Evolutionary conservation across 1,284 basidiomycete species (phyloP).

Genomic region (Ustanciosporium gigantosporum): DNA sequence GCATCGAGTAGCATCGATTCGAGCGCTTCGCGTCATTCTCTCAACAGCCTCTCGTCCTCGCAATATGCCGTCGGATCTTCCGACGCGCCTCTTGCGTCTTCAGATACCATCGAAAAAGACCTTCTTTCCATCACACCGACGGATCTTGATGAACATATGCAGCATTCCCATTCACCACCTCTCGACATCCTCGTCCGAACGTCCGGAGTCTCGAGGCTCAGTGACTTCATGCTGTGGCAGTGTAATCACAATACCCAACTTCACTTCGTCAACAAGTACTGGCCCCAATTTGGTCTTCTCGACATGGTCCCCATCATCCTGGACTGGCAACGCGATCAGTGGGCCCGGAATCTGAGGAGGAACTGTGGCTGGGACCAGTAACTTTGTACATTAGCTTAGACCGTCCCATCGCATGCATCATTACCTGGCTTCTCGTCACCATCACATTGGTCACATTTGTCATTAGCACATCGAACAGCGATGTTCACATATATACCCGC

Average conservation of each 20-base stretch:
- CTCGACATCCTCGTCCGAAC: conserved; percentile 90
- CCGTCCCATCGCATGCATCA: too few species aligned
- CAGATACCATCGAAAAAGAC: too few species aligned
- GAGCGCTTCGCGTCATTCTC: neutral
- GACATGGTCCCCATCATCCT: conserved; percentile 84
- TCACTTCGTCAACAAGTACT: conserved; percentile 87
- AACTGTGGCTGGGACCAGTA: conserved; percentile 18
- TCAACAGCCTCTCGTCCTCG: neutral
- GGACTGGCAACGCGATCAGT: conserved; percentile 71
- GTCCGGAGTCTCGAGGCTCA: conserved; percentile 84
- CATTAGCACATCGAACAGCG: too few species aligned
- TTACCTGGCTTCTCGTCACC: too few species aligned
- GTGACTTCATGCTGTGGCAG: conserved; percentile 92
- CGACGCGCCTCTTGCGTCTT: neutral
- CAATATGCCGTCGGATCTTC: neutral
- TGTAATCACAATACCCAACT: conserved; percentile 80
- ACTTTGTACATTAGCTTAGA: too few species aligned
- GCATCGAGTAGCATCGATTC: neutral
- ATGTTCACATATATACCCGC: too few species aligned
- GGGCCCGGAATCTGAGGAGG: conserved; percentile 8
- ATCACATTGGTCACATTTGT: too few species aligned
- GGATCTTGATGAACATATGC: conserved; percentile 33
- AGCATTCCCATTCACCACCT: conserved; percentile 72
- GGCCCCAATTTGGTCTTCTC: conserved; percentile 89
- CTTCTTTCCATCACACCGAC: conserved; percentile 1